Conservation (phyloP, 2,329 filamentous ascomycete genomes). For the Gyromitra esculenta region DNA sequence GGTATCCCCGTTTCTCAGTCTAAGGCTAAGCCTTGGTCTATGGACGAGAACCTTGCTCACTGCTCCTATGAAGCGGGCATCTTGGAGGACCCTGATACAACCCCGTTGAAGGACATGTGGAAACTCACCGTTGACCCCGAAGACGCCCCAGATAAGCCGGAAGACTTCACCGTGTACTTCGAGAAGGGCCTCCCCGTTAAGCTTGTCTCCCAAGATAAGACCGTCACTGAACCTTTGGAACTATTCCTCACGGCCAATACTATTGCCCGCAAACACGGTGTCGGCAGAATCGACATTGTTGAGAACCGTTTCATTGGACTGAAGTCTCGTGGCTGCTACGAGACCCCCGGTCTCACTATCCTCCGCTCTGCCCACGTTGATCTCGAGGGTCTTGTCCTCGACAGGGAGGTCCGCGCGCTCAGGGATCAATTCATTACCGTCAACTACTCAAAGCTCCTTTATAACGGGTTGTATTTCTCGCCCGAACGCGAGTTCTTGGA, state of each 20-base stretch:
- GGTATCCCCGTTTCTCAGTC: slow-evolving; percentile 77
- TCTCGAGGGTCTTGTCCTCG: slow-evolving; percentile 73
- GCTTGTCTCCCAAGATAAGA: slow-evolving; percentile 70
- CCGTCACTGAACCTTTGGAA: slow-evolving; percentile 74
- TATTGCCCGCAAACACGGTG: slow-evolving; percentile 76
- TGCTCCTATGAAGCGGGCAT: slow-evolving; percentile 83
- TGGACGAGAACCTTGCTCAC: slow-evolving; percentile 78
- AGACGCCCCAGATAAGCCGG: slow-evolving; percentile 74
- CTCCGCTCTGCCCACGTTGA: slow-evolving; percentile 70
- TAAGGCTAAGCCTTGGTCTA: slow-evolving; percentile 75
- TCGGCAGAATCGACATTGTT: slow-evolving; percentile 84
- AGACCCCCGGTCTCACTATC: slow-evolving; percentile 70
- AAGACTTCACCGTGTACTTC: slow-evolving; percentile 77
- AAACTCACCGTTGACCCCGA: slow-evolving; percentile 75
- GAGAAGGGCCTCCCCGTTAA: slow-evolving; percentile 78
- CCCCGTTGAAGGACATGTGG: slow-evolving; percentile 82
- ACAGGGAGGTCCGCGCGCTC: slow-evolving; percentile 73
- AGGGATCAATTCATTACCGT: slow-evolving; percentile 76
- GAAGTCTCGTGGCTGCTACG: slow-evolving; percentile 84
- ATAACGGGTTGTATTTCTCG: slow-evolving; percentile 74
- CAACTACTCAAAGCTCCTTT: slow-evolving; percentile 69
- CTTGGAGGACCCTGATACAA: slow-evolving; percentile 72
- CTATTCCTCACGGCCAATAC: slow-evolving; percentile 77
- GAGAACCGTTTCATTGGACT: slow-evolving; percentile 81
- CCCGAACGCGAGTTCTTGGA: slow-evolving; percentile 77